Evolutionary conservation across 306 rosid species (phyloP).

Genomic region (Quercus mongolica): DNA sequence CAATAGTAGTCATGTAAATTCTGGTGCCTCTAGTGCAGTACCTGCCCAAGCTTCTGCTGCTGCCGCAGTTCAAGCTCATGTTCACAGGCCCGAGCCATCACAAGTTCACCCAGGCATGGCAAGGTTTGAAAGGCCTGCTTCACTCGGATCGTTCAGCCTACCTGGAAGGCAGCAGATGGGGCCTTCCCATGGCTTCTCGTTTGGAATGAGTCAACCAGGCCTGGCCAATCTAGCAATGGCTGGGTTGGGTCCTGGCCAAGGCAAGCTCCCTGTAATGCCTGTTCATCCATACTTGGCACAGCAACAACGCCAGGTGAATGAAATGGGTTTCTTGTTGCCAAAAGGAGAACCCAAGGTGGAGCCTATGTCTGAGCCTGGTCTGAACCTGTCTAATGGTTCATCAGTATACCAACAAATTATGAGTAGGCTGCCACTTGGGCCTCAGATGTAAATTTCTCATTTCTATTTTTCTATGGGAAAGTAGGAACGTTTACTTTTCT

Average conservation of each 20-base stretch:
- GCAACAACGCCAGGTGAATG: slow-evolving; percentile 45
- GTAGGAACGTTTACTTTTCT: slow-evolving; percentile 16
- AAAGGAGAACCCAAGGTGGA: slow-evolving; percentile 87
- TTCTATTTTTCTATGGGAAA: slow-evolving; percentile 34
- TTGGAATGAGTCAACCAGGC: slow-evolving; percentile 68
- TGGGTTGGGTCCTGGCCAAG: slow-evolving; percentile 54
- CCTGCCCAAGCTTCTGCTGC: slow-evolving; percentile 44
- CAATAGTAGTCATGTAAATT: slow-evolving; percentile 70
- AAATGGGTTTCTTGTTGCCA: slow-evolving; percentile 69
- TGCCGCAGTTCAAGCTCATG: slow-evolving; percentile 33
- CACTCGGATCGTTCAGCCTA: slow-evolving; percentile 50
- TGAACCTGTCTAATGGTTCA: slow-evolving; percentile 61
- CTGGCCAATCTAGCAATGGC: slow-evolving; percentile 62
- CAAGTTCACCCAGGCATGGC: slow-evolving; percentile 54
- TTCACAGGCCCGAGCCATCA: slow-evolving; percentile 62
- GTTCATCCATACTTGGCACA: slow-evolving; percentile 63
- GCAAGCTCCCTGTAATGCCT: slow-evolving; percentile 57
- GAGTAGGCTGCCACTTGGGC: slow-evolving; percentile 94
- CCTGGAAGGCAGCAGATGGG: slow-evolving; percentile 72
- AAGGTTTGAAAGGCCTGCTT: slow-evolving; percentile 63
- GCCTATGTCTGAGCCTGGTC: slow-evolving; percentile 49
- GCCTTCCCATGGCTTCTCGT: slow-evolving; percentile 59
- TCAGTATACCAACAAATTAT: slow-evolving; percentile 71
- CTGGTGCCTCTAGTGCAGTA: slow-evolving; percentile 37
- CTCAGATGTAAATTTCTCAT: slow-evolving; percentile 54